phyloP scores from a whole-genome alignment of 2,329 filamentous ascomycete genomes.

The Fusarium sterilihyphosum region DNA sequence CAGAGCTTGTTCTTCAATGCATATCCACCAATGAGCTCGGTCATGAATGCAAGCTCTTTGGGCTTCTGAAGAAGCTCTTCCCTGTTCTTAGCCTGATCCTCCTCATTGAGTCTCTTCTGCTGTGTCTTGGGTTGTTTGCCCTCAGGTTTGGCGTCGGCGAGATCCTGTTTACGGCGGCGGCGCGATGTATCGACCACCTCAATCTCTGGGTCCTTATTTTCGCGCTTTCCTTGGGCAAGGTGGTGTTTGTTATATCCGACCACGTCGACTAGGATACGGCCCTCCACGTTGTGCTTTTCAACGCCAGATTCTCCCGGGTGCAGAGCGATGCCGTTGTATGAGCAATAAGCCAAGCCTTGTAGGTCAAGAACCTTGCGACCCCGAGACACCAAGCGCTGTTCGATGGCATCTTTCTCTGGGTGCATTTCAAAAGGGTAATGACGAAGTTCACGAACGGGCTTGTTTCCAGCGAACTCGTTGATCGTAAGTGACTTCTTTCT shows the following conservation, averaged over 20 bases:
- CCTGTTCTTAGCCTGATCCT: constrained; percentile 52
- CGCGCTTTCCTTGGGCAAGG: constrained; percentile 48
- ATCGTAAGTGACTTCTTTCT: constrained; percentile 46
- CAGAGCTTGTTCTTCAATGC: constrained; percentile 58
- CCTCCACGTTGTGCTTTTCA: constrained; percentile 52
- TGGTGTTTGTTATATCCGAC: constrained; percentile 56
- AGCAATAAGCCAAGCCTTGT: constrained; percentile 53
- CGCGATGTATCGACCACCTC: constrained; percentile 33
- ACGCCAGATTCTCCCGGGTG: constrained; percentile 20
- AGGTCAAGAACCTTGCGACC: constrained; percentile 54
- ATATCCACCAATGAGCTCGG: constrained; percentile 55
- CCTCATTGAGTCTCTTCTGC: constrained; percentile 44
- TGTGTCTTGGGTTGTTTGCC: constrained; percentile 16
- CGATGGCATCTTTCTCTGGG: constrained; percentile 43
- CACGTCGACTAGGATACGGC: constrained; percentile 53
- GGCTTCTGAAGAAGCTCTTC: constrained; percentile 51
- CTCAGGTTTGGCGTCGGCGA: constrained; percentile 5
- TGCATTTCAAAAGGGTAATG: constrained; percentile 52
- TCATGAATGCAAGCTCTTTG: constrained; percentile 54
- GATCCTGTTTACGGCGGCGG: background rate
- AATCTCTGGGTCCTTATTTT: constrained; percentile 46
- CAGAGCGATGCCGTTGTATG: constrained; percentile 55
- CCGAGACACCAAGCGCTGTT: constrained; percentile 45
- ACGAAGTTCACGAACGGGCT: constrained; percentile 51
- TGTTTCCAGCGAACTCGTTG: constrained; percentile 51